phyloP scores from a whole-genome alignment of 2,329 filamentous ascomycete genomes.

The Colletotrichum lentis region DNA sequence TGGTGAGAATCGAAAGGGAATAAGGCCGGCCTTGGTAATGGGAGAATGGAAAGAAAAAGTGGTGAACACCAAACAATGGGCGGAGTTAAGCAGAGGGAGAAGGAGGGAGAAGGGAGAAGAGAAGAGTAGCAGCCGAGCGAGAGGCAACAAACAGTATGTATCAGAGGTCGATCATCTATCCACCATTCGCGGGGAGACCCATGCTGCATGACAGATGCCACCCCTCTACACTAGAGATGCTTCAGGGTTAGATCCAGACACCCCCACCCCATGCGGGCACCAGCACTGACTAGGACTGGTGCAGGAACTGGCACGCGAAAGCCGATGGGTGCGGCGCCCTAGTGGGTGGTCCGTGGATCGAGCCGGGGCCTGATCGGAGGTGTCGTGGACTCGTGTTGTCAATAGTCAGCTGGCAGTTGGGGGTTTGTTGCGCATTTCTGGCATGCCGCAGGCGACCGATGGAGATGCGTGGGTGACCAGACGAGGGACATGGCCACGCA shows the following conservation, averaged over 20 bases:
- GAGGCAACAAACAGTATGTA: slow-evolving; percentile 39
- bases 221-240: slow-evolving; percentile 11
- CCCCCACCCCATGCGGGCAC: slow-evolving; percentile 36
- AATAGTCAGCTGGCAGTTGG: background rate
- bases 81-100: slow-evolving; percentile 27
- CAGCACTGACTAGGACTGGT: slow-evolving; percentile 38
- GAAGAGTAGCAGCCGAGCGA: slow-evolving; percentile 28
- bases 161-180: slow-evolving; percentile 39
- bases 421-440: background rate
- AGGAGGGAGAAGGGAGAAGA: slow-evolving; percentile 28
- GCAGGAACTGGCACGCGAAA: slow-evolving; percentile 38
- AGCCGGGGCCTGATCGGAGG: slow-evolving; percentile 16
- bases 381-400: background rate
- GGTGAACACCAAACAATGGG: slow-evolving; percentile 28
- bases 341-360: slow-evolving; percentile 35
- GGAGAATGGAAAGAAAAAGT: slow-evolving; percentile 29
- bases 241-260: slow-evolving; percentile 38
- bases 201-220: slow-evolving; percentile 37
- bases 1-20: slow-evolving; percentile 32
- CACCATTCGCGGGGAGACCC: slow-evolving; percentile 38
- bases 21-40: slow-evolving; percentile 38
- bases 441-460: slow-evolving; percentile 3
- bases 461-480: background rate
- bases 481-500: background rate
- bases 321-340: slow-evolving; percentile 36